Conservation (phyloP, 2,329 filamentous ascomycete species). For the Aspergillus ochraceoroseus region DNA sequence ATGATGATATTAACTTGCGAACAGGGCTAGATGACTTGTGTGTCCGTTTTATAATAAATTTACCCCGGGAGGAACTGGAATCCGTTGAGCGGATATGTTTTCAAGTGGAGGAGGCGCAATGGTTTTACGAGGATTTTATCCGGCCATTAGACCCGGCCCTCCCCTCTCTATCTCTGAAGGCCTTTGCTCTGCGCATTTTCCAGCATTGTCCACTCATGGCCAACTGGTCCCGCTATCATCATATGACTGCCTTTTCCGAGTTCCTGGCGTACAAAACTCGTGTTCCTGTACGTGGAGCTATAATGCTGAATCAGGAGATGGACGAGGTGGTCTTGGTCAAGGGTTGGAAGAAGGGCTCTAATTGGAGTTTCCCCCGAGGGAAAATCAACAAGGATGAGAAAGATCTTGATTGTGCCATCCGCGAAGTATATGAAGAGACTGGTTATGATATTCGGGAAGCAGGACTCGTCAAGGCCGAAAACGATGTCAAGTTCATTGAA, state of each 20-base stretch:
- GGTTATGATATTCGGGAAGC: constrained; percentile 75
- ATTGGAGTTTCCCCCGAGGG: constrained; percentile 93
- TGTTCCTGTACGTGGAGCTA: constrained; percentile 88
- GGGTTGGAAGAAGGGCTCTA: constrained; percentile 94
- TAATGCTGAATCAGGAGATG: constrained; percentile 90
- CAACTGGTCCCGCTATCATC: constrained; percentile 69
- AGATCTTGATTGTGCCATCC: constrained; percentile 85
- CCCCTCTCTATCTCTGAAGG: constrained; percentile 77
- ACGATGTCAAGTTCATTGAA: constrained; percentile 76
- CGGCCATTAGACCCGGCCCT: constrained; percentile 79
- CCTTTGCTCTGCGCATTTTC: constrained; percentile 86
- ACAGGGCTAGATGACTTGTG: constrained; percentile 94
- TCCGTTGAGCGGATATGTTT: constrained; percentile 95
- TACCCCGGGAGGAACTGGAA: constrained; percentile 83
- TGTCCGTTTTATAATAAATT: constrained; percentile 96
- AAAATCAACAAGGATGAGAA: constrained; percentile 98
- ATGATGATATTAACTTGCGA: constrained; percentile 24
- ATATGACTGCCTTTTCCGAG: constrained; percentile 78
- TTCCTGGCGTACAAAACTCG: constrained; percentile 93
- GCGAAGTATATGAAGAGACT: constrained; percentile 95
- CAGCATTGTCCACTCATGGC: constrained; percentile 87
- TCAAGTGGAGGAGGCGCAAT: constrained; percentile 98
- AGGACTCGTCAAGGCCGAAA: constrained; percentile 67
- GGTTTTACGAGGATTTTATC: constrained; percentile 99
- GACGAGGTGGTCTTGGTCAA: constrained; percentile 90